Conservation (phyloP, 306 rosid genomes). For the Potentilla sterilis region DNA sequence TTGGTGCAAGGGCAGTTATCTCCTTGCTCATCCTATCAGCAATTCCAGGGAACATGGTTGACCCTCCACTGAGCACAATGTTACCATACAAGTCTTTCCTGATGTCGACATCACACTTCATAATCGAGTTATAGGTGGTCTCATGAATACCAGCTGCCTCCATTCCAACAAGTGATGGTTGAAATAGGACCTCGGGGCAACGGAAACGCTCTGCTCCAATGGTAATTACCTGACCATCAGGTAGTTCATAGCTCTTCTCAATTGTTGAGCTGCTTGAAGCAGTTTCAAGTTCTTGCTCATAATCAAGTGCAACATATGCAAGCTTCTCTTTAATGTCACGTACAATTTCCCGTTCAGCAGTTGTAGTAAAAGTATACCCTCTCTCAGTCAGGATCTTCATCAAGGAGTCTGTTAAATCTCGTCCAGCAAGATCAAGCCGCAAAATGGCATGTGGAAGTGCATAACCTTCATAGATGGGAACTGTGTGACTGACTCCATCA, state of each 20-base stretch:
- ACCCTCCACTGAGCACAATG: constrained; percentile 46
- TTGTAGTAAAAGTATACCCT: constrained; percentile 41
- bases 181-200: constrained; percentile 44
- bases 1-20: constrained; percentile 44
- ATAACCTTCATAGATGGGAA: constrained; percentile 40
- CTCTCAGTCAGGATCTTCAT: constrained; percentile 49
- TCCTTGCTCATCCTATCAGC: constrained; percentile 50
- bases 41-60: constrained; percentile 45
- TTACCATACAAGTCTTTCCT: constrained; percentile 43
- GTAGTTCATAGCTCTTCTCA: constrained; percentile 41
- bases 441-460: constrained; percentile 45
- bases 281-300: constrained; percentile 43
- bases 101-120: constrained; percentile 43
- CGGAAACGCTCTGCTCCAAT: constrained; percentile 46
- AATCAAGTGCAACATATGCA: constrained; percentile 47
- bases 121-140: constrained; percentile 42
- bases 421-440: constrained; percentile 46
- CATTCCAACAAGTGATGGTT: constrained; percentile 44
- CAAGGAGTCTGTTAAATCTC: constrained; percentile 42
- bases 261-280: constrained; percentile 38
- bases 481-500: constrained; percentile 46
- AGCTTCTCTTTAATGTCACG: constrained; percentile 47
- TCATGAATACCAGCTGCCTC: constrained; percentile 44
- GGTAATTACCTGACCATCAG: constrained; percentile 46
- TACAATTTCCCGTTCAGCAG: constrained; percentile 49